These are phyloP conservation scores for Trichosanthes truncata DNA, from an alignment of 306 rosid genomes.

Conservation along the genomic window DNA sequence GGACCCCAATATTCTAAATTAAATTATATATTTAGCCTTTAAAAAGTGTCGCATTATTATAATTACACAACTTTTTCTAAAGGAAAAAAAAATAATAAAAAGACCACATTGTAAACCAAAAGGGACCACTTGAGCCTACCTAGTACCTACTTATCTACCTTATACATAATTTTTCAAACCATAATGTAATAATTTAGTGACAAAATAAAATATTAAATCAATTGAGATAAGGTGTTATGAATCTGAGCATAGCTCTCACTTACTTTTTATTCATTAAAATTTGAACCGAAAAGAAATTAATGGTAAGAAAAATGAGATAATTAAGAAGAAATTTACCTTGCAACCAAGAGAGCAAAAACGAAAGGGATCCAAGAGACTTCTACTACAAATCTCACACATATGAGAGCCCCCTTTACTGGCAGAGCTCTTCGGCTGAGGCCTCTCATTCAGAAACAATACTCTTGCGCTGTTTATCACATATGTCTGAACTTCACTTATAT, in stretches of 20 bases:
- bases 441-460: slow-evolving; percentile 11
- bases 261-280: no score
- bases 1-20: not conserved
- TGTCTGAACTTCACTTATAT: slow-evolving; percentile 6
- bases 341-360: slow-evolving; percentile 16
- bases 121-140: not conserved
- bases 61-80: not conserved
- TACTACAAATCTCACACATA: slow-evolving; percentile 1
- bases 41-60: not conserved
- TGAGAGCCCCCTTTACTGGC: not conserved
- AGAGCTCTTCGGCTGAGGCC: slow-evolving; percentile 5
- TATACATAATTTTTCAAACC: not conserved
- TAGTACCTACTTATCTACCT: not conserved
- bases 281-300: not conserved
- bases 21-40: not conserved
- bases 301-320: not conserved
- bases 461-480: slow-evolving; percentile 9
- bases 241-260: not conserved
- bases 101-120: not conserved
- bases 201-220: not conserved
- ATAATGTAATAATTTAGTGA: not conserved
- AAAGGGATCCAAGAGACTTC: slow-evolving; percentile 11
- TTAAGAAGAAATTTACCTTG: not conserved
- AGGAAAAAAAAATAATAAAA: no score
- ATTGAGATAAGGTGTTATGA: not conserved